Evolutionary conservation across 2,329 filamentous ascomycete species (phyloP).

Genomic region (Botrytis elliptica): DNA sequence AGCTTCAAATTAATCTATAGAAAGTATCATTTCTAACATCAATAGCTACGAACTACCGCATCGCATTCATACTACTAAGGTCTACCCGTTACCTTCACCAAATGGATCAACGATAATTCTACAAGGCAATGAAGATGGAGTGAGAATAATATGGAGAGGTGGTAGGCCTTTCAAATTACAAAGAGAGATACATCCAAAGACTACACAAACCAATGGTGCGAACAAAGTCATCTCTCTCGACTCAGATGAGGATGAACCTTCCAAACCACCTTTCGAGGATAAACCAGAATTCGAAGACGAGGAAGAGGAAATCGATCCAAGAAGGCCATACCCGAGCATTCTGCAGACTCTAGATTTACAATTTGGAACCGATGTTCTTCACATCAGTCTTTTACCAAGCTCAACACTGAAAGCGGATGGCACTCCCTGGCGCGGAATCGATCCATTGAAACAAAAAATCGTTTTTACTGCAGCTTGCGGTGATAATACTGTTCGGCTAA

Average conservation of each 20-base stretch:
- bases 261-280: constrained; percentile 47
- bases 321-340: constrained; percentile 52
- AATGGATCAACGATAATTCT: constrained; percentile 63
- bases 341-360: constrained; percentile 61
- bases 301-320: constrained; percentile 42
- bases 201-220: constrained; percentile 52
- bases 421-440: constrained; percentile 46
- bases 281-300: constrained; percentile 58
- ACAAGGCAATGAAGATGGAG: constrained; percentile 62
- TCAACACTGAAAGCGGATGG: constrained; percentile 51
- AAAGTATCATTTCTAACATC: not conserved
- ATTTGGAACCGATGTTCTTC: constrained; percentile 54
- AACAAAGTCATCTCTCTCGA: constrained; percentile 63
- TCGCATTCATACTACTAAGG: constrained; percentile 58
- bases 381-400: constrained; percentile 56
- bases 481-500: constrained; percentile 55
- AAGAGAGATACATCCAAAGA: constrained; percentile 37
- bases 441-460: constrained; percentile 55
- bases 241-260: constrained; percentile 56
- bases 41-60: constrained; percentile 57
- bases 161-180: constrained; percentile 57
- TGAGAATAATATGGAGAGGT: constrained; percentile 62
- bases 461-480: constrained; percentile 61
- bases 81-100: constrained; percentile 60
- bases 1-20: not conserved